A percentile compares a stretch with the other conserved stretches of the same genome.
Conservation (phyloP, 139 green algal genomes). For the Picochlorum sp. region DNA sequence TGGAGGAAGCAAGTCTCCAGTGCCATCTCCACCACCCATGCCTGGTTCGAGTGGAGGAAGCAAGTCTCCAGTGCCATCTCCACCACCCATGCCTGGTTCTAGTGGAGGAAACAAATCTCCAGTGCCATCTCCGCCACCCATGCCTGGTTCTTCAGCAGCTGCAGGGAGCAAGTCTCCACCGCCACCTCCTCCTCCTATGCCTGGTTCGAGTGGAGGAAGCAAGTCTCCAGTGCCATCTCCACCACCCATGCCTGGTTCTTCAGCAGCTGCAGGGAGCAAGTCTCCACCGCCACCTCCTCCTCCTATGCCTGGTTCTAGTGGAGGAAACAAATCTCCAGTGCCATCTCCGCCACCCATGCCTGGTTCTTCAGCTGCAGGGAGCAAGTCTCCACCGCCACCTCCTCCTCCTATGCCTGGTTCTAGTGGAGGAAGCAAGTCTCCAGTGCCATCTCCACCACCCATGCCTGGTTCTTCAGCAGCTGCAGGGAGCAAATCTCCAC, state of each 20-base stretch:
- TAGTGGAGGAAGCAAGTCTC: not conserved
- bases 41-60: not conserved
- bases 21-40: not conserved
- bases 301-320: not conserved
- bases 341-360: constrained; percentile 11
- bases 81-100: not conserved
- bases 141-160: not conserved
- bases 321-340: not conserved
- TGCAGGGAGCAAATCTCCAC: not conserved
- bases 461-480: too few relatives aligned
- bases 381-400: not conserved
- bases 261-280: too few relatives aligned
- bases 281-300: not conserved
- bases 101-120: not conserved
- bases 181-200: not conserved
- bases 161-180: not conserved
- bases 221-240: not conserved
- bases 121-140: not conserved
- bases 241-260: not conserved
- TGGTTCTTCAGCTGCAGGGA: not conserved
- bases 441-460: not conserved
- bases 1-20: not conserved
- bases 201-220: not conserved
- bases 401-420: not conserved
- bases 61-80: not conserved